Base-by-base conservation (phyloP, 768 basidiomycete species). In the Mycena maculata region DNA sequence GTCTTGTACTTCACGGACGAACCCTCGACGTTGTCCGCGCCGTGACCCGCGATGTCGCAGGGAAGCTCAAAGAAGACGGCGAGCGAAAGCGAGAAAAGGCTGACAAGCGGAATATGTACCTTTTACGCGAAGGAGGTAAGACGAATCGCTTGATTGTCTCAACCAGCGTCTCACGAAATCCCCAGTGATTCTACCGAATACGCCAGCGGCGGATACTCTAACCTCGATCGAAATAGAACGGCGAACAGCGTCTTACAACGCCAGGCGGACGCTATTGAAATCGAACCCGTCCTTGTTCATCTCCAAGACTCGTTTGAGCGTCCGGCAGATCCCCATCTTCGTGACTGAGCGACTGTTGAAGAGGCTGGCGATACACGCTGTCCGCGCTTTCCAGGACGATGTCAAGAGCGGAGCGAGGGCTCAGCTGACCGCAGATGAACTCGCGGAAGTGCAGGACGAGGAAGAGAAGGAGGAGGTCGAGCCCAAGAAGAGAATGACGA, bases 91-190 rank as follows among this genome's bases (percentile, higher is more conserved):
- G 95, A 52, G 90, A 95, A 78, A 96, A 96, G 78, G 90, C 91
- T 1, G 98, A 99, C 79, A 96, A 97, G 76, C 87, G 97, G 25
- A 98, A 98, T 75, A 89, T 98, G 75, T 98, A 99, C 76, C 88
- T 99, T 65, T 86, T 99, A 71, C 88, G 94, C 15, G 98, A 99
- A 87, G 98, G 98, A 83, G 94, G 96, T 94, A 74, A 71, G 89
- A 80, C 30, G 33, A 9, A 38, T 55, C 54, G 67, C 16, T 45
- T 20, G 27, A 12, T 22, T 38, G 11, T 28, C 22, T 4, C 9
- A 27, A 41, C 41, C 23, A 31, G 42, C 70, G 8, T 65, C 49
- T 64, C 23, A 70, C 44, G 20, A 18, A 23, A 54, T 36, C 27
- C 23, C 2, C 63, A 99, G 98, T 97, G 48, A 94, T 99, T 70